Evolutionary conservation across 768 basidiomycete species (phyloP).

Genomic region (Plicaturopsis crispa): DNA sequence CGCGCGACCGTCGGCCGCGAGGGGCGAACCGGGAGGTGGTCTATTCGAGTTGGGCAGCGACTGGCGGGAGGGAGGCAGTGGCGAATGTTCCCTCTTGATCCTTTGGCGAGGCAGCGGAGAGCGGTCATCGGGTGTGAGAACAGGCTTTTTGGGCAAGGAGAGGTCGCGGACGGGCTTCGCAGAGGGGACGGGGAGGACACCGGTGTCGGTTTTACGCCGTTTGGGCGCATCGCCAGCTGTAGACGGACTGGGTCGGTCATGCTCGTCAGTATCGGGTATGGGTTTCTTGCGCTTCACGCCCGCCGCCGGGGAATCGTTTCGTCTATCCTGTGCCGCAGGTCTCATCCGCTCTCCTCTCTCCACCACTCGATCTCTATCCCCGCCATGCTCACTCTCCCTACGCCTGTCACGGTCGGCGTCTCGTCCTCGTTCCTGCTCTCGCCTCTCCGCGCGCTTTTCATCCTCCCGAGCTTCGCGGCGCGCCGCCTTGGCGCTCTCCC

Average conservation of each 20-base stretch:
- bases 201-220: slow-evolving; percentile 34
- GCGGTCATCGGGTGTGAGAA: too few relatives aligned
- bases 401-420: slow-evolving; percentile 7
- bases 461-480: slow-evolving; percentile 14
- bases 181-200: slow-evolving; percentile 8
- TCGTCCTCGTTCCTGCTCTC: slow-evolving; percentile 11
- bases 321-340: slow-evolving; percentile 10
- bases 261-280: slow-evolving; percentile 22
- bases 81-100: slow-evolving; percentile 29
- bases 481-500: slow-evolving; percentile 17
- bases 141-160: slow-evolving; percentile 26
- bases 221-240: slow-evolving; percentile 22
- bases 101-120: slow-evolving; percentile 22
- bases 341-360: slow-evolving; percentile 14
- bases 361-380: slow-evolving; percentile 17
- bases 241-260: slow-evolving; percentile 13
- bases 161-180: slow-evolving; percentile 14
- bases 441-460: slow-evolving; percentile 19
- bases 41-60: too few relatives aligned
- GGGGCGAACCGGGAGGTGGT: slow-evolving; percentile 5
- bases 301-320: slow-evolving; percentile 4
- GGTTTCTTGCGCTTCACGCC: slow-evolving; percentile 33
- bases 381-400: slow-evolving; percentile 9
- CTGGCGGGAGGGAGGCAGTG: slow-evolving; percentile 12
- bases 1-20: slow-evolving; percentile 5